Base-by-base conservation (phyloP, 2,329 filamentous ascomycete species). In the Aureobasidium uvarum region DNA sequence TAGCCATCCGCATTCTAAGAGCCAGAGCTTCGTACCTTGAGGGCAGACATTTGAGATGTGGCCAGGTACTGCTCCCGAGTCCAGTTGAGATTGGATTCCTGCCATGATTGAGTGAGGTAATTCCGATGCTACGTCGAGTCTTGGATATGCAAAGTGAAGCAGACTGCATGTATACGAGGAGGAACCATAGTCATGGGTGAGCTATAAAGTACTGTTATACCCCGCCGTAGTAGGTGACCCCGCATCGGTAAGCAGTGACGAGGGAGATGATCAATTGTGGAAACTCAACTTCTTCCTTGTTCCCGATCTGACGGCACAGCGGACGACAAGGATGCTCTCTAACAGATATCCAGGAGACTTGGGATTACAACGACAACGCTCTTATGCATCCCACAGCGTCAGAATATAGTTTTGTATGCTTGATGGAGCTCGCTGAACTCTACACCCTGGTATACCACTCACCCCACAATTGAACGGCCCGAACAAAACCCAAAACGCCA, bases 11-110 rank as follows among this genome's bases (percentile, higher is more conserved):
- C 81, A 71, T 69, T 81, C 75, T 20, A 81, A 70, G 16, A 83
- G 71, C 70, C 80, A 78, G 72, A 81, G 80, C 70, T 80, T 81
- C 5, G 80, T 82, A 7, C 80, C 80, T 13, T 70, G 67, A 0
- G 79, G 80, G 66, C 78, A 81, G 56, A 75, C 71, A 60, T 73
- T 74, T 66, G 70, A 71, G 63, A 75, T 69, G 64, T 73, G 69
- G 60, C 69, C 70, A 28, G 72, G 72, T n/a, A 76, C 70, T 28
- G 74, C 72, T 25, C 73, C 74, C 6, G 69, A 62, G 67, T 71
- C 71, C 54, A 75, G 67, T 64, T 75, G 74, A 33, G 66, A 51
- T 67, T 74, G 71, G 48, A 74, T 72, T 31, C 69, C 71, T 33
- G 71, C 65, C 52, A 66, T 67, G 13, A 10, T 60, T 8, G 50